Evolutionary conservation across 495 filamentous ascomycete genomes (phyloP), one percentile per base, ranked within the genome.

Genomic region (Podospora pseudopauciseta): DNA sequence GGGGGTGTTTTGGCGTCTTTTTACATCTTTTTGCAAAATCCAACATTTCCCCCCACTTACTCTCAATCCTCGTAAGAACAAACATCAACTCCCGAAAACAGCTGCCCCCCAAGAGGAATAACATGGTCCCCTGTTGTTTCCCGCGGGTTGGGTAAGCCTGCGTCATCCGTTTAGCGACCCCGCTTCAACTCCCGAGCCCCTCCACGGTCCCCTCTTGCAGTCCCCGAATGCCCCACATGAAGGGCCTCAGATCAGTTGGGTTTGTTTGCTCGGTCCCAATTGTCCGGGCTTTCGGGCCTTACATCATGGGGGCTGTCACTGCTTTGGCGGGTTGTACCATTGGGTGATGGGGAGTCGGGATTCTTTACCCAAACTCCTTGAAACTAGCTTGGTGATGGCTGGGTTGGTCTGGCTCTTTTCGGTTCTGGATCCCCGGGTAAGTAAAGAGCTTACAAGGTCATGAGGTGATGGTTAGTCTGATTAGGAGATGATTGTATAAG

Each of bases 111-210:
- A 39, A 39, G 15, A 16, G 39, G 39, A 49, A 49, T 16, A 49
- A 49, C 39, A 13, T 49, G 13, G 39, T 49, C 39, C 39, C 39
- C 39, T 13, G 39, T 49, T 23, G 23, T 23, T 23, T 49, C 39
- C 39, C 39, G 0, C 39, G 39, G 39, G 39, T 49, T 49, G 23
- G 55, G 55, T 58, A 58, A 58, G 55, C n/a, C 55, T 60, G 61
- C 67, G 67, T 64, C 67, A 53, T 32, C 23, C 61, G 55, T 54
- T 54, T 18, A 28, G 23, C 5, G 32, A n/a, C 28, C 54, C n/a
- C 57, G 63, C 53, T 18, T 54, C 66, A 71, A 71, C 70, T 71
- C 70, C 70, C 70, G 70, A 68, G 68, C 66, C 66, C 66, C 63
- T 53, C 63, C 70, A 66, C 70, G 69, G 66, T 68, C 66, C 66